Base-by-base conservation (phyloP, 192 early-diverging fungal species). In the Funneliformis geosporum region DNA sequence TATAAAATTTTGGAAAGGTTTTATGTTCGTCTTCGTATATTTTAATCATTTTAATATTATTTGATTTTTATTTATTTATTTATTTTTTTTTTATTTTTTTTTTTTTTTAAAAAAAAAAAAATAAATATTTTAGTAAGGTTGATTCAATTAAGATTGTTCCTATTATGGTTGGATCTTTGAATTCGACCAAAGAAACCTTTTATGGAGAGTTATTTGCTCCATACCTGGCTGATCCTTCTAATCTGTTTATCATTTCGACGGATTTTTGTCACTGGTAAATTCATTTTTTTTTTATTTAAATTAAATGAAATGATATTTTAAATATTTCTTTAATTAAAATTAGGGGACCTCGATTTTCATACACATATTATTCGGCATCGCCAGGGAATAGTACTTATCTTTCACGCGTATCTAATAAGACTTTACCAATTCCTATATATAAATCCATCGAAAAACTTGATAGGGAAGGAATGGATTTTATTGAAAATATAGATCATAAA, bases 191-290 rank as follows among this genome's bases (percentile, higher is more conserved):
- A 42, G 95, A 96, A 81, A 67, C 79, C 23, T 50, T 84, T 8
- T 97, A 91, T 83, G 97, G 94, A 10, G 66, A 87, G 23, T 73
- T 96, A 6, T 83, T 99, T 43, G 87, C 93, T 10, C 88, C 87
- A 8, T 97, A 97, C 80, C 83, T 98, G 21, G 80, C 82, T 11
- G 84, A 93, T 70, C 84, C 89, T 10, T 76, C 88, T 61, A 94
- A 90, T 71, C 82, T 98, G 11, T 97, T 99, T 89, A 88, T 99
- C 25, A 87, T 99, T n/a, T 99, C 98, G 42, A 94, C 92, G 1
- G 98, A 99, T 81, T 99, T 99, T 82, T 98, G 98, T 84, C 98
- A 99, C 83, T 99, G 96, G 92, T 88, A 85, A 80, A 60, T 16
- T 39, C 65, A 40, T n/a, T 18, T 47, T 4, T 1, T 72, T 18